Evolutionary conservation across 2,329 filamentous ascomycete species (phyloP), one percentile per base, ranked within the genome.

Genomic region (Botrytis squamosa): DNA sequence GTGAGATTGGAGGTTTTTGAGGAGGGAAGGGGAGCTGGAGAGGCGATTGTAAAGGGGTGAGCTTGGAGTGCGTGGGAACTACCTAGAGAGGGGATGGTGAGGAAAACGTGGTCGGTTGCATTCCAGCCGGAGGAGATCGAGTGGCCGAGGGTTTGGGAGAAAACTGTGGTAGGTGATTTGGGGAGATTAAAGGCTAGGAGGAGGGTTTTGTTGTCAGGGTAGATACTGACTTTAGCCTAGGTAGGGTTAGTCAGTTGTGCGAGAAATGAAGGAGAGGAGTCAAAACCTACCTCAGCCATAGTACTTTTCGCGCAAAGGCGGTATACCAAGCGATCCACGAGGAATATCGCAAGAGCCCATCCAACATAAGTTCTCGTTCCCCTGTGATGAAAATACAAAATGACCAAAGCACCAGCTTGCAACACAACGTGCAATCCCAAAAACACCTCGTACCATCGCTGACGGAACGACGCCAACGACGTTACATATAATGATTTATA

Each of bases 41-140:
- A 91, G 25, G 89, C 87, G 72, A 92, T 90, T 14, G 89, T 91
- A 80, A 92, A 92, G 0, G 90, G 90, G 78, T 92, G 90, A 0
- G 89, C 85, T 81, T 92, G 90, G 1, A 90, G 79, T 4, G 82
- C 78, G 77, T 90, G 86, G 71, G 83, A 85, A 4, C 81, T 80
- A 2, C 86, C 86, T 9, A 92, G 83, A 0, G 82, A 82, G 0
- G 89, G 89, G 0, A 91, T 82, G 1, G 87, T 87, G 73, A 92
- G 79, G 80, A 92, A 92, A 67, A 91, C 84, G 79, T 92, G 90
- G 77, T 91, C 88, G 25, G 88, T 88, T 3, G 89, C 86, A 33
- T 83, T 79, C 89, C 90, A 92, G 59, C 89, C 89, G 67, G 84
- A 75, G 7, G 77, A 79, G 76, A 87, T 84, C 1, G 77, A 83